phyloP scores from a whole-genome alignment of 345 rosid genomes.

The Erysimum cheiranthoides region DNA sequence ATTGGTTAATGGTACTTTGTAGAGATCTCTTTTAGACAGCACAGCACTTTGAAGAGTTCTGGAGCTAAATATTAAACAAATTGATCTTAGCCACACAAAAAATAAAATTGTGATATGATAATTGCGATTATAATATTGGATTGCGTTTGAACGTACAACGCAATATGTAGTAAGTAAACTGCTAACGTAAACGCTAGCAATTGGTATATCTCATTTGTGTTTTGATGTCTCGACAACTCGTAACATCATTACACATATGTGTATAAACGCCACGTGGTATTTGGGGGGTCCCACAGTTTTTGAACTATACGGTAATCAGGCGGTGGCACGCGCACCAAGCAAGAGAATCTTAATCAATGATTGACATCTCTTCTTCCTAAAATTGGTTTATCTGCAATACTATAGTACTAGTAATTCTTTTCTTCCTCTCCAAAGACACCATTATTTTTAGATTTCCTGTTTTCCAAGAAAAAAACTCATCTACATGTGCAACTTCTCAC shows the following conservation, averaged over 20 bases:
- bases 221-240: conserved; percentile 23
- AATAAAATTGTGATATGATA: not conserved
- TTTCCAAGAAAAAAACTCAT: not conserved
- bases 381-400: not conserved
- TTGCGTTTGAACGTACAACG: not conserved
- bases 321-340: conserved; percentile 35
- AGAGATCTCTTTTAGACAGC: not conserved
- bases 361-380: conserved; percentile 9
- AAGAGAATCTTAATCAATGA: conserved; percentile 24
- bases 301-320: conserved; percentile 13
- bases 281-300: not conserved
- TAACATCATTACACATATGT: not conserved
- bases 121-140: not conserved
- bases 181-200: conserved; percentile 24
- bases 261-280: conserved; percentile 28
- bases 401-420: not conserved
- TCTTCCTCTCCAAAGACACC: not conserved
- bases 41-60: not conserved
- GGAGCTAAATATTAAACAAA: not conserved
- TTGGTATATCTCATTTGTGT: conserved; percentile 9
- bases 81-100: not conserved
- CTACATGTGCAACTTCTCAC: not conserved
- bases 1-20: not conserved
- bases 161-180: not conserved
- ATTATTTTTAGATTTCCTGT: not conserved